Evolutionary conservation across 2,329 filamentous ascomycete species (phyloP), one percentile per base, ranked within the genome.

Genomic region (Colletotrichum karsti): DNA sequence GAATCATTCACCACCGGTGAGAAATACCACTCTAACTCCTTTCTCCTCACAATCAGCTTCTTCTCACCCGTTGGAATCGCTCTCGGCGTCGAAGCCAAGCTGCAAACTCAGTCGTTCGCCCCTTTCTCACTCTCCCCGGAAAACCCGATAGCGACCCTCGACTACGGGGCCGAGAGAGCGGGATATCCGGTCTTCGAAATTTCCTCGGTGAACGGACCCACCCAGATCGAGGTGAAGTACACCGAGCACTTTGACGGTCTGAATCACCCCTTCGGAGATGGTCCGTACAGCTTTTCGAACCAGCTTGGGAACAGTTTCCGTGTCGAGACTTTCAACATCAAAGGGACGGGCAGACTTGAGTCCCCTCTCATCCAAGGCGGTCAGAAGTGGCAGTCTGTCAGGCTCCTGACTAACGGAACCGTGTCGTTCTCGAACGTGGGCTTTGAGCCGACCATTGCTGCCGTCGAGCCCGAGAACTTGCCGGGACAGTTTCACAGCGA

Each of bases 361-460:
- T 78, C 76, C 1, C 78, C 74, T 20, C 76, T 83, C 39, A 62
- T 82, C 0, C 81, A 83, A 69, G 81, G 80, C 4, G 80, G 78
- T 0, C 79, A 81, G 68, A 71, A 78, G 69, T 83, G 80, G 80
- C 75, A 82, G 64, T 76, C 78, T 0, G 71, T 82, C 24, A 73
- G 73, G 2, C 72, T 83, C 0, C 70, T 83, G 18, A 79, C 77
- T 0, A 73, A 79, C 22, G 74, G 72, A 1, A 73, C 73, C 2
- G 65, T 83, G 4, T 74, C 71, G 0, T 74, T 83, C 55, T 70
- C 66, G 5, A 53, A 64, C 2, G 63, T 80, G 2, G 80, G 81
- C 0, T 75, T 81, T 12, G 72, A 48, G 63, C 74, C 71, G 1
- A 79, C 75, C 2, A 73, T 78, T 9, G 68, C 73, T 4, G 73